These are phyloP conservation scores for Aspergillus fijiensis DNA, from an alignment of 2,329 filamentous ascomycete genomes.

Conservation along the genomic window DNA sequence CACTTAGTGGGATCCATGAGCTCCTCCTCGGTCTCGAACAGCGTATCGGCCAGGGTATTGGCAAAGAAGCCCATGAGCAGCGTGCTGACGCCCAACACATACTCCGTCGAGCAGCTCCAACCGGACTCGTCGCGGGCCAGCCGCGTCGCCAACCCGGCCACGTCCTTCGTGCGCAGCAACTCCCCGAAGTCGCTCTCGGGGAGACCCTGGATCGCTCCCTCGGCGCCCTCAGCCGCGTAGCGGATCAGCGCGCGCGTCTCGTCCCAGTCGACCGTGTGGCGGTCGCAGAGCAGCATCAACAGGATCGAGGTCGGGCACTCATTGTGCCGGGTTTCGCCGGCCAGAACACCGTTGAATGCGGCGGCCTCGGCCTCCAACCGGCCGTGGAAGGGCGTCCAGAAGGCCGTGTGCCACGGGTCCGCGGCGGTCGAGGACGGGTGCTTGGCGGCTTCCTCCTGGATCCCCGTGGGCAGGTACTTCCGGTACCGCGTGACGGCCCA, in stretches of 20 bases:
- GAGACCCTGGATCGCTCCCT: not conserved
- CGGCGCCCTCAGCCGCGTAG: not conserved
- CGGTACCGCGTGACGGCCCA: slow-evolving; percentile 12
- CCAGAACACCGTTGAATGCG: slow-evolving; percentile 8
- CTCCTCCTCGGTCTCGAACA: slow-evolving; percentile 15
- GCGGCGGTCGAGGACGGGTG: slow-evolving; percentile 5
- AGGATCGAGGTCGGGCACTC: slow-evolving; percentile 13
- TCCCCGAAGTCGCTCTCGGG: slow-evolving; percentile 12
- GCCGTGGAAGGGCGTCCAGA: slow-evolving; percentile 16
- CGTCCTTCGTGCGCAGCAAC: slow-evolving; percentile 8
- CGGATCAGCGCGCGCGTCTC: slow-evolving; percentile 14
- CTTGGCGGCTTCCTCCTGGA: not conserved
- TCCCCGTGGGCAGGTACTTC: slow-evolving; percentile 10
- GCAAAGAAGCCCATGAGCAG: slow-evolving; percentile 13
- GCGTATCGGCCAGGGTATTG: slow-evolving; percentile 7
- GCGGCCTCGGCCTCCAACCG: slow-evolving; percentile 15
- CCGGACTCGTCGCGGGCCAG: slow-evolving; percentile 13
- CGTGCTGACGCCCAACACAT: slow-evolving; percentile 14
- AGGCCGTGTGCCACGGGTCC: slow-evolving; percentile 16
- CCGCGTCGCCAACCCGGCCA: slow-evolving; percentile 5
- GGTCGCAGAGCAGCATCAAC: slow-evolving; percentile 14
- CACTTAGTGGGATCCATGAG: slow-evolving; percentile 3
- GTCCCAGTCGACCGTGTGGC: slow-evolving; percentile 16
- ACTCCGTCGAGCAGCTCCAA: slow-evolving; percentile 13
- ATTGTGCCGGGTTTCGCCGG: slow-evolving; percentile 6